Conservation (phyloP, 305 asterid species). For the Fraxinus dipetala region DNA sequence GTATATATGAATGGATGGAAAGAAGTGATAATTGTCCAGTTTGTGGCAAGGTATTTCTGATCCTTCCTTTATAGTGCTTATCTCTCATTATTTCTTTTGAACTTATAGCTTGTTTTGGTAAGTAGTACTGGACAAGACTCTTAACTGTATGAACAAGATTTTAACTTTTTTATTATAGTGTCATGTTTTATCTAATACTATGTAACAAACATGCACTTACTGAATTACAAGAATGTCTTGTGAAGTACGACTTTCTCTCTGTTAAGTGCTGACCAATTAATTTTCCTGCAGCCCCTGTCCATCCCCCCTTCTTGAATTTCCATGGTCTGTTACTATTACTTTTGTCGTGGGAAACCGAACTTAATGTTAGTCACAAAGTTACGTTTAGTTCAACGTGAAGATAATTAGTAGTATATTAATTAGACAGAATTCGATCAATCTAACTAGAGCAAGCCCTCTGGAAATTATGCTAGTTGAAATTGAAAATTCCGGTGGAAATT, state of each 20-base stretch:
- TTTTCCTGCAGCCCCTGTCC: neutral
- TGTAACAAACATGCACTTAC: neutral
- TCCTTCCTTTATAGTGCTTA: conserved; percentile 3
- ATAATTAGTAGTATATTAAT: neutral
- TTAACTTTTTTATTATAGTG: neutral
- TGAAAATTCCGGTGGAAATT: neutral
- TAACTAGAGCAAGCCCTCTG: neutral
- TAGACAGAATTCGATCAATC: neutral
- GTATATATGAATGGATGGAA: conserved; percentile 99
- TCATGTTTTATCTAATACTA: neutral
- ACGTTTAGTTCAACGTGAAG: neutral
- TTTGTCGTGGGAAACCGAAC: neutral
- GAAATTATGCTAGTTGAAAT: neutral
- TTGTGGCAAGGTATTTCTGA: conserved; percentile 69
- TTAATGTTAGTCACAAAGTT: neutral
- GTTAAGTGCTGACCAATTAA: neutral
- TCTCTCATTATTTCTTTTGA: neutral
- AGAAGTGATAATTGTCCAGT: conserved; percentile 90
- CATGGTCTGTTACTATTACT: neutral
- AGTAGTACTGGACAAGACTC: neutral
- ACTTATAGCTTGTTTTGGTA: neutral
- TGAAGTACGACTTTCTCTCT: neutral
- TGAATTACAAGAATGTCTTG: neutral
- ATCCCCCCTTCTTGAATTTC: neutral
- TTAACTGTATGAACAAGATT: neutral